phyloP scores from a whole-genome alignment of 2,329 filamentous ascomycete species.

The Mycosphaerella sp. region DNA sequence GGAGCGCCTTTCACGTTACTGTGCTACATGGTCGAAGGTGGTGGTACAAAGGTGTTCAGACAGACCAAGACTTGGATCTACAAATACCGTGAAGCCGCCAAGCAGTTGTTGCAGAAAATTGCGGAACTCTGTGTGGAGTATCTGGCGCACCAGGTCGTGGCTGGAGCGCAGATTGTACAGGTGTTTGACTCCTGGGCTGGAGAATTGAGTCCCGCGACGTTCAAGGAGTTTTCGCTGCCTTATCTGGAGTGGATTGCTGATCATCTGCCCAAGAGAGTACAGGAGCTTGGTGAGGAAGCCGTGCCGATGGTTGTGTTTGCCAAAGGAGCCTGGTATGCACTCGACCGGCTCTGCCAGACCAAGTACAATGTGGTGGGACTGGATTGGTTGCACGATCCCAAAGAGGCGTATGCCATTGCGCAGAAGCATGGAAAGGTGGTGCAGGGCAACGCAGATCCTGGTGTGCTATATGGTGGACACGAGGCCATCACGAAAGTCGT shows the following conservation, averaged over 20 bases:
- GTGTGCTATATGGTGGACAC: constrained; percentile 78
- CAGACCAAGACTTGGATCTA: constrained; percentile 97
- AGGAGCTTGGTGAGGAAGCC: constrained; percentile 65
- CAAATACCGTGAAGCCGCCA: constrained; percentile 72
- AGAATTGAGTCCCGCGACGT: constrained; percentile 77
- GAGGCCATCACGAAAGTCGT: constrained; percentile 77
- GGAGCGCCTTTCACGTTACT: constrained; percentile 94
- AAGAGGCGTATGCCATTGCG: constrained; percentile 72
- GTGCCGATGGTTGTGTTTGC: constrained; percentile 98
- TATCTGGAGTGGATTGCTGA: constrained; percentile 79
- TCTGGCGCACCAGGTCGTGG: constrained; percentile 82
- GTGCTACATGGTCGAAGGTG: constrained; percentile 99
- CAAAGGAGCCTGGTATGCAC: constrained; percentile 93
- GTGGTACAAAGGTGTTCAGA: constrained; percentile 89
- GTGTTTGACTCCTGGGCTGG: constrained; percentile 99
- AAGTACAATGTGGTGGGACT: constrained; percentile 92
- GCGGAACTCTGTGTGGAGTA: constrained; percentile 93
- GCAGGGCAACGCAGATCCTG: constrained; percentile 94
- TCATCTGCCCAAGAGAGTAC: constrained; percentile 67
- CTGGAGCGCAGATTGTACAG: constrained; percentile 90
- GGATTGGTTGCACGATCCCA: constrained; percentile 90
- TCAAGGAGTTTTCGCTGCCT: constrained; percentile 78
- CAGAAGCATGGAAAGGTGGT: constrained; percentile 64
- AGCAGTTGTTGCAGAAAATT: constrained; percentile 81
- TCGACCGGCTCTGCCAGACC: constrained; percentile 78